Base-by-base conservation (phyloP, 352 stramenopile species). In the Pythium pyrilobum region DNA sequence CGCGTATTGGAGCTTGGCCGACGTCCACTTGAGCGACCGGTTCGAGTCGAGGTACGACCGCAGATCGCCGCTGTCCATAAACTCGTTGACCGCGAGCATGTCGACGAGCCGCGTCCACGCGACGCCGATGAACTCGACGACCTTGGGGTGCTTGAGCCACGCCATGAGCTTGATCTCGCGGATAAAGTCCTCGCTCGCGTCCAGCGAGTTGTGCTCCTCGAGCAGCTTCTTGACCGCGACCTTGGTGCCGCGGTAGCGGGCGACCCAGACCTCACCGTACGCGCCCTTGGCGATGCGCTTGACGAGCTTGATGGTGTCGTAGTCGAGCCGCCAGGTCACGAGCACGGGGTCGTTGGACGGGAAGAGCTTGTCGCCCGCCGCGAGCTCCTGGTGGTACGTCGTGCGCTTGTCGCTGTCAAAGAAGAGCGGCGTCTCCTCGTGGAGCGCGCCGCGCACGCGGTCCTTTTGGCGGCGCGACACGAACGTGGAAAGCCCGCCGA, bases 251-350 rank as follows among this genome's bases (percentile, higher is more conserved):
- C 72, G 71, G 52, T 89, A 89, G 42, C 71, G 67, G 3, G 70
- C 79, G n/a, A 87, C 50, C 79, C 79, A 89, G 9, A 89, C 79
- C 46, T 89, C 79, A 8, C 79, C 79, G 46, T 76, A 89, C 18
- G 76, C 79, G 0, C 79, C 79, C 52, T 86, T 78, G 16, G 76
- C 72, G n/a, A 88, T 59, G 33, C 82, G 80, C 58, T 77, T 74
- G 15, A 77, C 61, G 24, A 87, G 72, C 46, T 71, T 74, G n/a
- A 87, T 62, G 31, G 70, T 69, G 50, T 87, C 77, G 56, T 84
- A 87, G 37, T 87, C 77, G 41, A 87, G 63, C 7, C 77, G 74
- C 74, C 74, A 87, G 18, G 77, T 87, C 44, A 87, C 72, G 32
- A 87, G 72, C 48, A 87, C 74, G 24, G 72, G 72, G 38, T 87